phyloP scores from a whole-genome alignment of 2,329 filamentous ascomycete species.

The Penicillium vulpinum region DNA sequence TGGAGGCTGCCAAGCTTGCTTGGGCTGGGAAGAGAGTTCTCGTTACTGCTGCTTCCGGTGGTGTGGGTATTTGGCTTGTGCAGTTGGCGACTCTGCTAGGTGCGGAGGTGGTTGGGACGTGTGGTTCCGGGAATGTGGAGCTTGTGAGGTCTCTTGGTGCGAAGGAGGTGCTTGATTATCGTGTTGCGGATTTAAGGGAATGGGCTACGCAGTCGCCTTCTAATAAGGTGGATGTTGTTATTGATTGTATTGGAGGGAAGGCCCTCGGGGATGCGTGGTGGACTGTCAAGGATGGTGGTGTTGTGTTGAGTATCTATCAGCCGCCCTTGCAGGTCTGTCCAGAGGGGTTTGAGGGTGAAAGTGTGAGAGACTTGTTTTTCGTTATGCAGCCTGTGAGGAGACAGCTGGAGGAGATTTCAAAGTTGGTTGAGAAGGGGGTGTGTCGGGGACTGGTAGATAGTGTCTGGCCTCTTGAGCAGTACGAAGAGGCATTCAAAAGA shows the following conservation, averaged over 20 bases:
- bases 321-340: constrained; percentile 37
- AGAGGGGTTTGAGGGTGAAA: constrained; percentile 20
- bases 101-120: constrained; percentile 43
- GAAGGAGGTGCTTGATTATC: constrained; percentile 45
- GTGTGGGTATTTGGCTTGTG: constrained; percentile 48
- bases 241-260: constrained; percentile 48
- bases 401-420: constrained; percentile 41
- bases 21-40: constrained; percentile 43
- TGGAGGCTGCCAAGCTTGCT: neutral
- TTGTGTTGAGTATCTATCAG: constrained; percentile 44
- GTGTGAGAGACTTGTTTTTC: constrained; percentile 43
- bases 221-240: constrained; percentile 44
- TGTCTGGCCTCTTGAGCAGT: constrained; percentile 44
- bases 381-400: constrained; percentile 42
- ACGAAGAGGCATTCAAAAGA: constrained; percentile 42
- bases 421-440: constrained; percentile 41
- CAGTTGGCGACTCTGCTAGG: constrained; percentile 33
- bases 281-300: constrained; percentile 38
- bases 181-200: neutral
- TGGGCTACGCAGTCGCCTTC: constrained; percentile 14
- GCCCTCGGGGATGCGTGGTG: constrained; percentile 48
- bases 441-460: constrained; percentile 43
- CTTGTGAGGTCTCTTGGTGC: constrained; percentile 46
- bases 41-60: constrained; percentile 48
- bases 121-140: constrained; percentile 40